Evolutionary conservation across 2,329 filamentous ascomycete genomes (phyloP).

Genomic region (Macrophomina phaseolina): DNA sequence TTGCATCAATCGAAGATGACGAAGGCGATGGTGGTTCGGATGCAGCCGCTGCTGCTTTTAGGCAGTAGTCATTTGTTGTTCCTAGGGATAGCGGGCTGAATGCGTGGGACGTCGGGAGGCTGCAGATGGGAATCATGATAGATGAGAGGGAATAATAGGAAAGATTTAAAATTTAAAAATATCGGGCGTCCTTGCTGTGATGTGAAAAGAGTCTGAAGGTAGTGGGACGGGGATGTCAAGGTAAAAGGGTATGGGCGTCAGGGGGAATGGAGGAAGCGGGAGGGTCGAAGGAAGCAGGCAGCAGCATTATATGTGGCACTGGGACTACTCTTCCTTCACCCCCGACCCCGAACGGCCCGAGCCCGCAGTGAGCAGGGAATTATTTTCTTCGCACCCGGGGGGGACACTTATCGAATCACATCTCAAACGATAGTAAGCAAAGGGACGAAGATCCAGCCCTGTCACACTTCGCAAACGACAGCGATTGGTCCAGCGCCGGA

Average conservation of each 20-base stretch:
- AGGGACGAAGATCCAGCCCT: too few species aligned
- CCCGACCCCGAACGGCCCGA: neutral
- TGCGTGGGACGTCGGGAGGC: neutral
- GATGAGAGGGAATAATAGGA: neutral
- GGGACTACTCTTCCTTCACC: neutral
- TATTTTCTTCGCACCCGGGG: too few species aligned
- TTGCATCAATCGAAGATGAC: neutral
- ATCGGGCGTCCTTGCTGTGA: too few species aligned
- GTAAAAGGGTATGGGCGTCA: neutral
- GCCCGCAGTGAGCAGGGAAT: neutral
- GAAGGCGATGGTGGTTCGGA: neutral
- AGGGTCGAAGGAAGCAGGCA: neutral
- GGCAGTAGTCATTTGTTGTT: neutral
- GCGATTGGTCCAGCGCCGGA: neutral
- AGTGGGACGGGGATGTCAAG: neutral
- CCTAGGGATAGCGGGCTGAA: neutral
- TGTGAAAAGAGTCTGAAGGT: too few species aligned
- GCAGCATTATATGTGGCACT: neutral
- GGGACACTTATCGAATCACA: neutral
- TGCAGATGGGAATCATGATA: conserved; percentile 22
- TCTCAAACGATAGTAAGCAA: conserved; percentile 1
- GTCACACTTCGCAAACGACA: neutral
- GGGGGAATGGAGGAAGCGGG: neutral
- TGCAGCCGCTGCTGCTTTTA: neutral
- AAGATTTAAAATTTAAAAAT: neutral